Evolutionary conservation across 2,329 filamentous ascomycete genomes (phyloP).

Genomic region (Ophiocordyceps unilateralis): DNA sequence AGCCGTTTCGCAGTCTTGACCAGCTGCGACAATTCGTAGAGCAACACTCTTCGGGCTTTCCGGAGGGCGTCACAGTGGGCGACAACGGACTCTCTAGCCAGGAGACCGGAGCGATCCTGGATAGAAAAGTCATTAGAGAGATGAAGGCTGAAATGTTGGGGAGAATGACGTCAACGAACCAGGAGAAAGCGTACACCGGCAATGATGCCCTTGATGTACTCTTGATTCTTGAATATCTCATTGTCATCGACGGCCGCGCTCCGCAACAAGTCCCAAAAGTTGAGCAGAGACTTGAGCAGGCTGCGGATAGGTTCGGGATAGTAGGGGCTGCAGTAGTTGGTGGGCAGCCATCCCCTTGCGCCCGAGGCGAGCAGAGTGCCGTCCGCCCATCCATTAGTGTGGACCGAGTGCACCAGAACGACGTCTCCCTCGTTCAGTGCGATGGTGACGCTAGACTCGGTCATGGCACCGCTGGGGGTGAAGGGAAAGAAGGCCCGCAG

Average conservation of each 20-base stretch:
- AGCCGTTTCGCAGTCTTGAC: slow-evolving; percentile 79
- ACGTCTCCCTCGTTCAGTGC: slow-evolving; percentile 83
- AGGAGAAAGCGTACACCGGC: slow-evolving; percentile 81
- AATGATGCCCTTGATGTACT: slow-evolving; percentile 87
- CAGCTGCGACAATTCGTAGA: slow-evolving; percentile 76
- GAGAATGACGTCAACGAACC: slow-evolving; percentile 33
- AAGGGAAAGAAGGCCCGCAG: slow-evolving; percentile 89
- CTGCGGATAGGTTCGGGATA: slow-evolving; percentile 75
- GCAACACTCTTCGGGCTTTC: slow-evolving; percentile 65
- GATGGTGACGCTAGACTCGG: slow-evolving; percentile 75
- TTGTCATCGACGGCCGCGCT: slow-evolving; percentile 60
- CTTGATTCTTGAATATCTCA: slow-evolving; percentile 72
- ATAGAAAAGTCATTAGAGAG: neutral
- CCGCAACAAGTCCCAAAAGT: slow-evolving; percentile 82
- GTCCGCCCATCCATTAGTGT: slow-evolving; percentile 97
- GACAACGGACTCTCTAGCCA: slow-evolving; percentile 63
- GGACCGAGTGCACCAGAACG: slow-evolving; percentile 85
- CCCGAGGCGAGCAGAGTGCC: slow-evolving; percentile 78
- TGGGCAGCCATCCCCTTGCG: slow-evolving; percentile 85
- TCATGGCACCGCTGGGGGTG: slow-evolving; percentile 57
- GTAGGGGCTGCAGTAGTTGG: slow-evolving; percentile 94
- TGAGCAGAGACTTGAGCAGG: slow-evolving; percentile 68
- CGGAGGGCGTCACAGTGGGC: slow-evolving; percentile 63
- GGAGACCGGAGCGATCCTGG: slow-evolving; percentile 73
- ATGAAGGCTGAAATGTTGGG: neutral